These are phyloP conservation scores for Cytospora schulzeri DNA, from an alignment of 2,329 filamentous ascomycete species.

Conservation along the genomic window DNA sequence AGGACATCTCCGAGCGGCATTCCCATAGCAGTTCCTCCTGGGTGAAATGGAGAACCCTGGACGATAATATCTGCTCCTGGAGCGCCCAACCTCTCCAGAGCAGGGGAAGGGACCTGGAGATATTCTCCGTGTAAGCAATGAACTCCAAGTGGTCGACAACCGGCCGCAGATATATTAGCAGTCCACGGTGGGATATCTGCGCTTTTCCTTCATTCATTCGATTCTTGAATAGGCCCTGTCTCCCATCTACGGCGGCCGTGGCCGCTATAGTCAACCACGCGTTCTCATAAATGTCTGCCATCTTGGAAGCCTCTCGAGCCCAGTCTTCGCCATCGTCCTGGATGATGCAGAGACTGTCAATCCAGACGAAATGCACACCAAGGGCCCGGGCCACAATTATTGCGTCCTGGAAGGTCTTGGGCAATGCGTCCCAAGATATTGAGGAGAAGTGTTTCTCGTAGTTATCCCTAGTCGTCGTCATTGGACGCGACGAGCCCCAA, in stretches of 20 bases:
- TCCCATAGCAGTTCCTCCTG: slow-evolving; percentile 3
- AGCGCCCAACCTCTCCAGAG: slow-evolving; percentile 4
- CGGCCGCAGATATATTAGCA: not conserved
- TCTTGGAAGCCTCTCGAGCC: slow-evolving; percentile 4
- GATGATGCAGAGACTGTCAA: slow-evolving; percentile 33
- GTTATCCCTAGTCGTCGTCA: not conserved
- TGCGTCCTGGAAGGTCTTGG: slow-evolving; percentile 26
- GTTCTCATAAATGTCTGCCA: slow-evolving; percentile 5
- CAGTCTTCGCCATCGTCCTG: slow-evolving; percentile 30
- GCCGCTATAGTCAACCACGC: slow-evolving; percentile 5
- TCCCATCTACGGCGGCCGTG: not conserved
- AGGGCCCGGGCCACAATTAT: slow-evolving; percentile 25
- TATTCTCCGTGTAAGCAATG: not conserved
- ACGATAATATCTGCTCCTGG: slow-evolving; percentile 4
- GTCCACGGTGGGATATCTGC: not conserved
- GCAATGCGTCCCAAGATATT: not conserved
- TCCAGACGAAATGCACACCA: slow-evolving; percentile 29
- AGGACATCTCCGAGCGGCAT: not conserved
- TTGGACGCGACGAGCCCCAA: not conserved
- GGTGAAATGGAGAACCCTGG: slow-evolving; percentile 2
- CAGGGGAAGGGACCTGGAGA: not conserved
- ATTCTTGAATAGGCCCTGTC: not conserved
- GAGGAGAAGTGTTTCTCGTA: not conserved
- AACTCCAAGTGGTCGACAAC: not conserved
- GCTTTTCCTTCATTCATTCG: not conserved